These are phyloP conservation scores for Plectosphaerella plurivora DNA, from an alignment of 2,329 filamentous ascomycete genomes.

Conservation along the genomic window DNA sequence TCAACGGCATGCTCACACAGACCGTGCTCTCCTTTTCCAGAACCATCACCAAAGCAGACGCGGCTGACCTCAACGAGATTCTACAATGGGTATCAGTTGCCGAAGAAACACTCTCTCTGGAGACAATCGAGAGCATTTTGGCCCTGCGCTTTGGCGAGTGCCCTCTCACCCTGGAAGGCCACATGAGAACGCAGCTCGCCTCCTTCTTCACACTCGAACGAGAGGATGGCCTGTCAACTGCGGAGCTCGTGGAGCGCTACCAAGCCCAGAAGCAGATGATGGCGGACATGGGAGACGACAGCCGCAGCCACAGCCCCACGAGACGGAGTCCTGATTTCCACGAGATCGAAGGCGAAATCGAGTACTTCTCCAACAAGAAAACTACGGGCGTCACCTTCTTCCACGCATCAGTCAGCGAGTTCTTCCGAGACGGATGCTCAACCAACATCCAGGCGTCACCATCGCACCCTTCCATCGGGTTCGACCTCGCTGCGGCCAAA, in stretches of 20 bases:
- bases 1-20: conserved; percentile 35
- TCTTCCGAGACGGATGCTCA: conserved; percentile 28
- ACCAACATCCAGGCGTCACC: conserved; percentile 9
- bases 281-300: neutral
- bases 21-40: conserved; percentile 36
- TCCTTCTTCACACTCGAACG: conserved; percentile 42
- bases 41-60: conserved; percentile 31
- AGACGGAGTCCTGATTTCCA: conserved; percentile 21
- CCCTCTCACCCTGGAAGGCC: conserved; percentile 35
- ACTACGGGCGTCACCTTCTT: conserved; percentile 35
- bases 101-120: conserved; percentile 35
- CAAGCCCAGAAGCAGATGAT: conserved; percentile 21
- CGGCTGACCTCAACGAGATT: conserved; percentile 40
- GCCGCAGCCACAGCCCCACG: neutral
- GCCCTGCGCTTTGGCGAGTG: conserved; percentile 36
- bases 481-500: conserved; percentile 26
- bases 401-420: conserved; percentile 32
- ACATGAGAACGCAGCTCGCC: conserved; percentile 36
- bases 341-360: conserved; percentile 26
- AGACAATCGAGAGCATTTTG: conserved; percentile 37
- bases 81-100: conserved; percentile 41
- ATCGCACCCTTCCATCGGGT: conserved; percentile 22
- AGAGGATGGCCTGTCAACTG: conserved; percentile 37
- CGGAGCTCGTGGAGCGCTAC: conserved; percentile 33
- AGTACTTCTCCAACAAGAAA: conserved; percentile 36